Base-by-base conservation (phyloP, 163 green algal species). In the Chlorella variabilis region DNA sequence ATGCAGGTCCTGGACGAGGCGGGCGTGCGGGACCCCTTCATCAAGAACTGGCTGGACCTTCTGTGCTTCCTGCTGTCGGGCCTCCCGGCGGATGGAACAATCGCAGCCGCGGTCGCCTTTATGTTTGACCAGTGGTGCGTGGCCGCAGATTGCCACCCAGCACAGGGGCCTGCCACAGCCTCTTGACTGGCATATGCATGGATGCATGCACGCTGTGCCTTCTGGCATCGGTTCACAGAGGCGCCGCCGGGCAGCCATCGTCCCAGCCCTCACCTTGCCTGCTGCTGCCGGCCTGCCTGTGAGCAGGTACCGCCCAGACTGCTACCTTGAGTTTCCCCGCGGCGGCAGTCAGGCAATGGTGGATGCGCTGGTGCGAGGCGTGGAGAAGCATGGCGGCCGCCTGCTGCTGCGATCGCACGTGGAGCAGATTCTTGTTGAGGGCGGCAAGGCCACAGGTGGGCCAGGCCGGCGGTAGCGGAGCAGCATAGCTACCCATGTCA, bases 41-140 rank as follows among this genome's bases (percentile, higher is more conserved):
- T 98, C 58, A 80, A 89, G 51, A 86, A 87, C 21, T 91, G 96
- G 62, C 83, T 98, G 27, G 93, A 98, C 84, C 89, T 98, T 62
- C 94, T 98, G 85, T 96, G 92, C 84, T 98, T 97, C 86, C 90
- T 97, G 56, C 87, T 98, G 61, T 92, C 82, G 1, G 93, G 92
- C 49, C 94, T 95, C 90, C 80, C 87, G 7, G 92, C 93, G 0
- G 87, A 88, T 63, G 91, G 94, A 77, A 95, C 91, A 4, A 91
- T 94, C 67, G 82, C 49, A 4, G 84, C 77, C 20, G 89, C 90
- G 75, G 93, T 95, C 88, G 91, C 88, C 21, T 95, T 93, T 81
- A 97, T 96, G 93, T 95, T 96, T 36, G 69, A 66, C 56, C 56
- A 66, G 42, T 70, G 73, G 59, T 66, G 66, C 51, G 71, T 15